phyloP scores from a whole-genome alignment of 257 asterid species.

The Salvia splendens region DNA sequence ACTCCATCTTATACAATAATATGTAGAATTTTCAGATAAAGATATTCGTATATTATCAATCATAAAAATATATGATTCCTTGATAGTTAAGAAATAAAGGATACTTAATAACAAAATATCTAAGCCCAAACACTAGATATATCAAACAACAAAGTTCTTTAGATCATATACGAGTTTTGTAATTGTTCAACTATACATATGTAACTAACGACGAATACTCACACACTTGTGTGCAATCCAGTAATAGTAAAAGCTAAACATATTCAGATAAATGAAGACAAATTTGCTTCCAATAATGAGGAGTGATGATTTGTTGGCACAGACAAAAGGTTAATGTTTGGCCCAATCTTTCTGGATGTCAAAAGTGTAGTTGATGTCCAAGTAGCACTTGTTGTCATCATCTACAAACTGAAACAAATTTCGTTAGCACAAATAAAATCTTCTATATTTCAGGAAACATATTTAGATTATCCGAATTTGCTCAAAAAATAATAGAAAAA shows the following conservation, averaged over 20 bases:
- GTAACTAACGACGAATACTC: constrained; percentile 11
- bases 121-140: constrained; percentile 10
- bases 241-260: not conserved
- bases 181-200: constrained; percentile 6
- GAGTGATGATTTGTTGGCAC: not conserved
- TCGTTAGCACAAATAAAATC: not conserved
- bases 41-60: no score
- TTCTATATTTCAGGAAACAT: not conserved
- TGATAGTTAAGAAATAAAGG: not conserved
- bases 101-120: not conserved
- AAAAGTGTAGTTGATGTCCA: constrained; percentile 65
- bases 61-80: no score
- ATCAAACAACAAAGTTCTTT: constrained; percentile 25
- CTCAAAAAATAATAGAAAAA: not conserved
- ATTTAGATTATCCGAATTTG: no score
- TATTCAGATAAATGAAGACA: constrained; percentile 13
- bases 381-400: constrained; percentile 65
- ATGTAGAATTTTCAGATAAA: no score
- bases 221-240: constrained; percentile 9
- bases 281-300: not conserved
- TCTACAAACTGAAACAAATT: constrained; percentile 52
- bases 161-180: constrained; percentile 9
- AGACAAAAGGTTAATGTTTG: not conserved
- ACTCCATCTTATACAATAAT: not conserved
- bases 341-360: constrained; percentile 75